Percentiles rank a stretch among this genome's conserved stretches.
These are phyloP conservation scores for Dryadomyces quercus-mongolicae DNA, from an alignment of 2,329 filamentous ascomycete species.

Conservation along the genomic window DNA sequence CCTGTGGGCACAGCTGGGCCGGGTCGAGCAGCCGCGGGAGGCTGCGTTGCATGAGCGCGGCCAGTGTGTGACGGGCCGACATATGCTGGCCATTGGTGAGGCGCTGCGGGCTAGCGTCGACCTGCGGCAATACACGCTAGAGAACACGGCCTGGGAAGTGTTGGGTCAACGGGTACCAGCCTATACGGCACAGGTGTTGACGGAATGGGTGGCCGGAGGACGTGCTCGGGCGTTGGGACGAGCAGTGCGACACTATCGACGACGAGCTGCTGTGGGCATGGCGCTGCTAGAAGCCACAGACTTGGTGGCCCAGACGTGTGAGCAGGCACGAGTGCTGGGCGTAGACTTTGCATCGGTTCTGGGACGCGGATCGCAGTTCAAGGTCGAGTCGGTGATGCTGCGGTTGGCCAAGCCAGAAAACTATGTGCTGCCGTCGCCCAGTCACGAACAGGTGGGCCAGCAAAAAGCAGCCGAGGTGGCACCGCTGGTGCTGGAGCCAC, in stretches of 20 bases:
- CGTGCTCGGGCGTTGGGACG: slow-evolving; percentile 59
- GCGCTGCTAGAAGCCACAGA: slow-evolving; percentile 87
- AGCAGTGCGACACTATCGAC: slow-evolving; percentile 65
- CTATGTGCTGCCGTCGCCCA: slow-evolving; percentile 81
- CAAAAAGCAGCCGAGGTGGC: slow-evolving; percentile 93
- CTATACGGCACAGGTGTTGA: slow-evolving; percentile 68
- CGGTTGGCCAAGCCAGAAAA: slow-evolving; percentile 96
- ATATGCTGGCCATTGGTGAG: slow-evolving; percentile 95
- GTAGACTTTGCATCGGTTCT: slow-evolving; percentile 97
- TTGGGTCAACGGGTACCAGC: slow-evolving; percentile 81
- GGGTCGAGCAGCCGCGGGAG: slow-evolving; percentile 36
- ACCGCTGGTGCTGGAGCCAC: slow-evolving; percentile 93
- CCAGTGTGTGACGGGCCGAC: slow-evolving; percentile 80
- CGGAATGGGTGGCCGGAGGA: slow-evolving; percentile 64
- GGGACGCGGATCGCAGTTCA: slow-evolving; percentile 90
- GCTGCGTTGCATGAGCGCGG: slow-evolving; percentile 34
- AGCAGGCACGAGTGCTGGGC: slow-evolving; percentile 84
- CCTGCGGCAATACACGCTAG: slow-evolving; percentile 87
- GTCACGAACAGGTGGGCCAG: slow-evolving; percentile 77
- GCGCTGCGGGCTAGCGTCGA: slow-evolving; percentile 91
- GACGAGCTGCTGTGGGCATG: slow-evolving; percentile 68
- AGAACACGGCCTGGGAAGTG: slow-evolving; percentile 87
- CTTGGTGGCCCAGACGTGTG: slow-evolving; percentile 75
- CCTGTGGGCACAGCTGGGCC: slow-evolving; percentile 80
- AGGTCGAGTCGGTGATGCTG: slow-evolving; percentile 98